A percentile compares a stretch with the other conserved stretches of the same genome.
Conservation (phyloP, 805 yeast species). For the Starmerella roubikii region DNA sequence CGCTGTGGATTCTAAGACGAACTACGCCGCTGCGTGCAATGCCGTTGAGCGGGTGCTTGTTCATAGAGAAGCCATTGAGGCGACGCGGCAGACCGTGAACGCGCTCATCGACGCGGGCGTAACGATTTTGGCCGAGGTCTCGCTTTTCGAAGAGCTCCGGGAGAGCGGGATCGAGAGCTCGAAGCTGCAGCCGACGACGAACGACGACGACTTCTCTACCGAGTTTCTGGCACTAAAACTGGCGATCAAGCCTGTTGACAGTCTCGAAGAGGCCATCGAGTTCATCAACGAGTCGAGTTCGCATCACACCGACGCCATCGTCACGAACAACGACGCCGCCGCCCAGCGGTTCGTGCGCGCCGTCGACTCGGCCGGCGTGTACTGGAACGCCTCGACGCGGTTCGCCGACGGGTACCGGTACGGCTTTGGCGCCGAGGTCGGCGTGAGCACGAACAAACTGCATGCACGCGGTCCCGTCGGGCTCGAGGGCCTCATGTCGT, state of each 20-base stretch:
- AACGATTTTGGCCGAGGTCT: slow-evolving; percentile 41
- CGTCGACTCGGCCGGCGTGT: slow-evolving; percentile 89
- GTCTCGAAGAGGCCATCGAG: slow-evolving; percentile 56
- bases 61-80: slow-evolving; percentile 32
- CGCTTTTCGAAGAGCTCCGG: slow-evolving; percentile 16
- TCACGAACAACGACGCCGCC: slow-evolving; percentile 55
- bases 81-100: slow-evolving; percentile 21
- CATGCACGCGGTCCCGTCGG: slow-evolving; percentile 99
- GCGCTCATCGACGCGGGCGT: slow-evolving; percentile 53
- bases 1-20: slow-evolving; percentile 77
- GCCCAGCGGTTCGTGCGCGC: slow-evolving; percentile 75
- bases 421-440: slow-evolving; percentile 98
- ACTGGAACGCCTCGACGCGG: slow-evolving; percentile 94
- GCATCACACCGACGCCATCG: slow-evolving; percentile 86
- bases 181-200: slow-evolving; percentile 30
- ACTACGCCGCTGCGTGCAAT: slow-evolving; percentile 98
- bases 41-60: slow-evolving; percentile 82
- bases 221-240: slow-evolving; percentile 78
- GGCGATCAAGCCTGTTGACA: slow-evolving; percentile 51
- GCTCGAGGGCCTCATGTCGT: slow-evolving; percentile 87
- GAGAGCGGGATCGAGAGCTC: slow-evolving; percentile 12
- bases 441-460: slow-evolving; percentile 89
- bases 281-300: slow-evolving; percentile 90
- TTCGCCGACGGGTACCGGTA: slow-evolving; percentile 98
- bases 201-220: slow-evolving; percentile 56